Percentiles rank a stretch among this genome's conserved stretches.
Conservation (phyloP, 2,329 filamentous ascomycete species). For the Hymenoscyphus albidus region DNA sequence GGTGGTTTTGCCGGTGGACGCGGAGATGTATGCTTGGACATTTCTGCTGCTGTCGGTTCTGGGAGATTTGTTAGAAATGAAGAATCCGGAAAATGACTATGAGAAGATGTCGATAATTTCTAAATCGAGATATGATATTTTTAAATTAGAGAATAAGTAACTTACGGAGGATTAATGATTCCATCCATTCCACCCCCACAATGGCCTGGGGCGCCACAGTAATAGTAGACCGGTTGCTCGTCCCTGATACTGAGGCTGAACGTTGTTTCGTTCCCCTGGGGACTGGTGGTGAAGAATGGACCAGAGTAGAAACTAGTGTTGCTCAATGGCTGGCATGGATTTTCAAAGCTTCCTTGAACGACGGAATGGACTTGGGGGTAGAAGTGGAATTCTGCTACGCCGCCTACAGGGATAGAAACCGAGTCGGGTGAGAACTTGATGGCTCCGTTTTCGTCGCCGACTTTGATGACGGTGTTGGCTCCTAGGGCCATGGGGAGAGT, state of each 20-base stretch:
- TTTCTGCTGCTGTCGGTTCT: constrained; percentile 7
- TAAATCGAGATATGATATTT: too few relatives aligned
- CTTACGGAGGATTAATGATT: constrained; percentile 41
- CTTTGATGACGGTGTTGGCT: constrained; percentile 30
- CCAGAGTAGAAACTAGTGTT: constrained; percentile 30
- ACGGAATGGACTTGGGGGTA: constrained; percentile 50
- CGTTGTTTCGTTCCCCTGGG: constrained; percentile 33
- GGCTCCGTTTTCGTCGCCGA: constrained; percentile 26
- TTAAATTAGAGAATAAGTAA: constrained; percentile 10
- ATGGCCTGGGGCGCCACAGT: constrained; percentile 39
- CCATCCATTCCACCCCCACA: constrained; percentile 44
- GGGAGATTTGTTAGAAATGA: not conserved
- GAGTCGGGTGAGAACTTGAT: constrained; percentile 49
- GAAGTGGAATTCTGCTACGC: constrained; percentile 53
- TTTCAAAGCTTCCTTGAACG: constrained; percentile 37
- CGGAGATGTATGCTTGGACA: constrained; percentile 1
- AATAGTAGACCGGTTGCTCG: constrained; percentile 42
- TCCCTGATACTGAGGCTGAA: constrained; percentile 41
- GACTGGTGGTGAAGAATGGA: constrained; percentile 21
- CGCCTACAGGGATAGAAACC: constrained; percentile 46
- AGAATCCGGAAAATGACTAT: not conserved
- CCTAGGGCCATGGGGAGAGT: constrained; percentile 11
- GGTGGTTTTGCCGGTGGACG: constrained; percentile 3
- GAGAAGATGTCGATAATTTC: too few relatives aligned
- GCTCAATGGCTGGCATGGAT: constrained; percentile 35